Percentiles rank a stretch among this genome's conserved stretches.
These are phyloP conservation scores for Nakazawaea peltata DNA, from an alignment of 805 yeast genomes.

Conservation along the genomic window DNA sequence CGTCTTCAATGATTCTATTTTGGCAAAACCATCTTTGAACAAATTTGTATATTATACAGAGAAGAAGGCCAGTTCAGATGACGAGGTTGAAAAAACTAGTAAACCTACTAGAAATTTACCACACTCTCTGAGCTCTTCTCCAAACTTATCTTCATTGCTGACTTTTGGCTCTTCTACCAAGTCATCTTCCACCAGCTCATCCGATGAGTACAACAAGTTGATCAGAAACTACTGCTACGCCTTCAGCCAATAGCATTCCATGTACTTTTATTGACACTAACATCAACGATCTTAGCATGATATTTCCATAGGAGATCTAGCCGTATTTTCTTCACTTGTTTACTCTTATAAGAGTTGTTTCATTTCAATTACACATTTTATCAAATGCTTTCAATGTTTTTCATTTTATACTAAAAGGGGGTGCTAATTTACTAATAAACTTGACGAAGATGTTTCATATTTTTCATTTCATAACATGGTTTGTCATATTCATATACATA, in stretches of 20 bases:
- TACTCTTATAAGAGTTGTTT: neutral
- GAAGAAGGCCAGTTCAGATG: neutral
- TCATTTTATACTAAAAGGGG: too few species aligned
- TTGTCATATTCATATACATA: too few species aligned
- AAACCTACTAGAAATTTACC: neutral
- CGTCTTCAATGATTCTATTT: constrained; percentile 10
- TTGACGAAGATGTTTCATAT: too few species aligned
- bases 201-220: constrained; percentile 9
- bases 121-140: neutral
- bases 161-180: neutral
- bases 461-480: too few species aligned
- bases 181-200: neutral
- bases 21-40: constrained; percentile 7
- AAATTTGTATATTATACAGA: neutral
- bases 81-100: too few species aligned
- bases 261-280: too few species aligned
- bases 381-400: neutral
- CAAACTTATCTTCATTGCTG: constrained; percentile 1
- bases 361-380: neutral
- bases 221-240: constrained; percentile 11
- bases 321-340: too few species aligned
- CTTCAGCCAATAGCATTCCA: constrained; percentile 8
- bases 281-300: too few species aligned
- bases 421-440: too few species aligned
- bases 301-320: too few species aligned